Conservation (phyloP, 176 grass and related monocot species). For the Avena insularis region DNA sequence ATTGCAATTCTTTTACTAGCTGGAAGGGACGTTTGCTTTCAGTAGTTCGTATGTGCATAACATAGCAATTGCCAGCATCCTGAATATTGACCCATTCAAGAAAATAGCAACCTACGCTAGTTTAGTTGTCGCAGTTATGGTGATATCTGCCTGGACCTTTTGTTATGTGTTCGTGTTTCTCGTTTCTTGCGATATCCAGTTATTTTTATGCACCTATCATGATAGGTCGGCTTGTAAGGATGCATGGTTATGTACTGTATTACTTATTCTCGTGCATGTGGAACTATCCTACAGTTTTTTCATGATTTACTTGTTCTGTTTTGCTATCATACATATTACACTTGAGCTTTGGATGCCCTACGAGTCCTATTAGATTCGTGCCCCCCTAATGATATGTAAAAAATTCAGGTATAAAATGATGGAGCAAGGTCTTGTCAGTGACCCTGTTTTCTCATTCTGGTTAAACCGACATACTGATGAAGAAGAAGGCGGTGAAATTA, state of each 20-base stretch:
- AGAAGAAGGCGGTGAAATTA: slow-evolving; percentile 90
- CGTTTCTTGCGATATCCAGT: neutral
- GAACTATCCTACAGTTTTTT: neutral
- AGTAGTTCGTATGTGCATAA: neutral
- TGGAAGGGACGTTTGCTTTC: neutral
- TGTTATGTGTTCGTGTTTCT: slow-evolving; percentile 9
- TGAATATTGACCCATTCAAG: neutral
- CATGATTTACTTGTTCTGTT: neutral
- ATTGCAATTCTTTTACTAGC: neutral
- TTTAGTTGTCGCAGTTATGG: neutral
- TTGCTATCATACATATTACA: neutral
- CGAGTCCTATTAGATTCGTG: neutral
- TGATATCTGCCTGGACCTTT: neutral
- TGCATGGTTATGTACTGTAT: neutral
- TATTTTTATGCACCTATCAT: slow-evolving; percentile 1
- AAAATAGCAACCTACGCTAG: neutral
- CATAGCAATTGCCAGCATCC: neutral
- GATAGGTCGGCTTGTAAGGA: neutral
- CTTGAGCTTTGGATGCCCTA: neutral
- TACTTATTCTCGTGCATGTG: neutral
- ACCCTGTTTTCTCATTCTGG: slow-evolving; percentile 98
- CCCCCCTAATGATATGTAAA: slow-evolving; percentile 27
- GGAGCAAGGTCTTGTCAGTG: slow-evolving; percentile 71
- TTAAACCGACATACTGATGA: slow-evolving; percentile 79
- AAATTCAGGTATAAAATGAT: slow-evolving; percentile 84